phyloP scores from a whole-genome alignment of 768 basidiomycete species.

The Sistotremastrum suecicum region DNA sequence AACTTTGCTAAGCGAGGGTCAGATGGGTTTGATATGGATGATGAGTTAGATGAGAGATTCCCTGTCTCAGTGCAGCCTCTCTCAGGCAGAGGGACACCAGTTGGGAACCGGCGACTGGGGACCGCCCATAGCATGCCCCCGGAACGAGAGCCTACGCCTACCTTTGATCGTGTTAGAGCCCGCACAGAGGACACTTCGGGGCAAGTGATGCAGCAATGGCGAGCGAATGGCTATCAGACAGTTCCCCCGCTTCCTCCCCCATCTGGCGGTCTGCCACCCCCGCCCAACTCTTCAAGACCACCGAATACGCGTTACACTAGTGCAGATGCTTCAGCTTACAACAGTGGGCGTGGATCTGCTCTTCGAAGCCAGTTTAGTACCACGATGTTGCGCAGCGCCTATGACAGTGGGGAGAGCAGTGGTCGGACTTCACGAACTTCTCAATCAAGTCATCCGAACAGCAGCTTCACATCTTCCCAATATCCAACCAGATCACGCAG shows the following conservation, averaged over 20 bases:
- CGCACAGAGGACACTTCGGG: conserved; percentile 59
- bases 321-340: conserved; percentile 29
- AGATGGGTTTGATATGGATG: conserved; percentile 14
- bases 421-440: conserved; percentile 8
- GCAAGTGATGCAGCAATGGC: conserved; percentile 50
- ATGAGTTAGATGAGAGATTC: conserved; percentile 17
- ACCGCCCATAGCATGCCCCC: conserved; percentile 41
- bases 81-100: conserved; percentile 65
- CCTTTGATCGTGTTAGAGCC: conserved; percentile 44
- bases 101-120: conserved; percentile 42
- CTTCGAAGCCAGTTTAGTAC: conserved; percentile 62
- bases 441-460: conserved; percentile 1
- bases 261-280: neutral
- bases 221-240: conserved; percentile 29
- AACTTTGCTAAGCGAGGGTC: neutral
- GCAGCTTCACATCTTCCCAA: conserved; percentile 11
- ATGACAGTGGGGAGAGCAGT: conserved; percentile 33
- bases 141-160: conserved; percentile 35
- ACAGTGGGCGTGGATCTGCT: conserved; percentile 24
- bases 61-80: conserved; percentile 12
- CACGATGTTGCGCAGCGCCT: conserved; percentile 37
- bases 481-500: conserved; percentile 50
- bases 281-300: conserved; percentile 1
- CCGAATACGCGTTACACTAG: conserved; percentile 3
- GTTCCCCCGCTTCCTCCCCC: conserved; percentile 21